These are phyloP conservation scores for Gracilaria domingensis DNA, from an alignment of 23 red algal genomes.

Conservation along the genomic window DNA sequence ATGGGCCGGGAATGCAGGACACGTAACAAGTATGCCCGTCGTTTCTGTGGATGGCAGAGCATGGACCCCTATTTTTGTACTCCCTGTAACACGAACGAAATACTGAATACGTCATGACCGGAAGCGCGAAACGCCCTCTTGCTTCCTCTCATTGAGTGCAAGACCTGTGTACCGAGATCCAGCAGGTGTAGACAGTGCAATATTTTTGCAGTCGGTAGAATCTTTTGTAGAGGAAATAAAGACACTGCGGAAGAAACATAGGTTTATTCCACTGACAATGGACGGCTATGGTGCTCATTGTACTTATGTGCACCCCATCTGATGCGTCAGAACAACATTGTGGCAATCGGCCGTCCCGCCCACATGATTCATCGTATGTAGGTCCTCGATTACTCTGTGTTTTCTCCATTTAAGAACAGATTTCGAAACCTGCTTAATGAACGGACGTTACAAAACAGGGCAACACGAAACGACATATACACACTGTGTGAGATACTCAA, in stretches of 20 bases:
- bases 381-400: too few species aligned
- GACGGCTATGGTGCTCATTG: background rate
- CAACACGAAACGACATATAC: too few species aligned
- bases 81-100: background rate
- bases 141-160: background rate
- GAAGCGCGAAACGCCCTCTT: background rate
- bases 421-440: background rate
- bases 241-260: conserved; percentile 6
- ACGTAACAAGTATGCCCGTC: background rate
- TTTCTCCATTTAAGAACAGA: too few species aligned
- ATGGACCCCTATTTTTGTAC: conserved; percentile 2
- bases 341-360: background rate
- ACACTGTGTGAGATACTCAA: too few species aligned
- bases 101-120: background rate
- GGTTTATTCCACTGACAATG: background rate
- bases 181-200: background rate
- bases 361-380: background rate
- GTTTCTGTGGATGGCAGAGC: background rate
- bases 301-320: background rate
- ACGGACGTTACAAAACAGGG: too few species aligned
- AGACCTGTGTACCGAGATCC: background rate
- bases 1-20: background rate
- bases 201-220: background rate
- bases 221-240: background rate
- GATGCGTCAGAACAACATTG: background rate